These are phyloP conservation scores for Vachellia collinsii DNA, from an alignment of 306 rosid species.

Conservation along the genomic window DNA sequence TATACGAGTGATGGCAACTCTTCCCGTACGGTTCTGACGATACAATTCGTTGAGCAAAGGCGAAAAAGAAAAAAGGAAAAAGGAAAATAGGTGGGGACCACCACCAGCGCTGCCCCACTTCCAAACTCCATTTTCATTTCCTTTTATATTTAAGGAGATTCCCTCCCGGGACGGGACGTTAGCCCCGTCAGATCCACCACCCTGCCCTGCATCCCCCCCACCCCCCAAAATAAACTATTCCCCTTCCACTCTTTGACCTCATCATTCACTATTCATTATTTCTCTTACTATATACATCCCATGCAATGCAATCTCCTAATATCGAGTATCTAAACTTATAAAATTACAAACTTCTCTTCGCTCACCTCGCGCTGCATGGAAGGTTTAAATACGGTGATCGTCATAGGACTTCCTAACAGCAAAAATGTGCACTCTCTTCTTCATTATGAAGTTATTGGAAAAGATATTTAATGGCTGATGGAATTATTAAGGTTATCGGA, in stretches of 20 bases:
- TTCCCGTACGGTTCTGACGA: conserved; percentile 38
- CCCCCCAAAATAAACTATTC: conserved; percentile 12
- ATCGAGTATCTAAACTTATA: background rate
- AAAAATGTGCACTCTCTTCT: no score
- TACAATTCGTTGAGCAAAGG: conserved; percentile 46
- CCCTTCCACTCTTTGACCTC: conserved; percentile 27
- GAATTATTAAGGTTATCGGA: no score
- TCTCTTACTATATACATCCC: background rate
- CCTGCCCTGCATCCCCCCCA: no score
- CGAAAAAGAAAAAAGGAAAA: background rate
- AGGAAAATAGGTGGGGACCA: conserved; percentile 42
- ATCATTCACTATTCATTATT: background rate
- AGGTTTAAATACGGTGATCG: no score
- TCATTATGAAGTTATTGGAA: no score
- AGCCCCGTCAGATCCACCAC: background rate
- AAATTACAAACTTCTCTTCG: background rate
- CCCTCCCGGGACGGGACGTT: conserved; percentile 1
- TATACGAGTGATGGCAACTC: background rate
- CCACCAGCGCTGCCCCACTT: conserved; percentile 12
- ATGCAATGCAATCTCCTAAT: background rate
- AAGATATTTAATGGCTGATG: no score
- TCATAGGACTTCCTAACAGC: no score
- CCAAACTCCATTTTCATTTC: background rate
- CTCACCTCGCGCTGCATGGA: background rate
- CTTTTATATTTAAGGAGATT: conserved; percentile 26